phyloP scores from a whole-genome alignment of 140 eudicot genomes.

The Erigeron philadelphicus region DNA sequence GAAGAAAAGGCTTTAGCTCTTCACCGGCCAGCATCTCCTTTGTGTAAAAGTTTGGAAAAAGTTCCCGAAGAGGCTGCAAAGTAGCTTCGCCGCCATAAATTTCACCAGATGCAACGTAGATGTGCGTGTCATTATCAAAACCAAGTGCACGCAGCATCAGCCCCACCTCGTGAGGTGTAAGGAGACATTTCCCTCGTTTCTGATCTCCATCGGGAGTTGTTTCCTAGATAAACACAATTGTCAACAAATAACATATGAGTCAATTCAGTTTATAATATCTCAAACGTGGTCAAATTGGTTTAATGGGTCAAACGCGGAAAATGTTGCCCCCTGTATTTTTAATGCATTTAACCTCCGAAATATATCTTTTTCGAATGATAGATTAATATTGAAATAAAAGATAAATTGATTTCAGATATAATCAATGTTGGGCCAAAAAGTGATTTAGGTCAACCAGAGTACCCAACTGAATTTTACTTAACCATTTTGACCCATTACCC shows the following conservation, averaged over 20 bases:
- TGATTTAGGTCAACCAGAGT: background rate
- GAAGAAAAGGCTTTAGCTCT: slow-evolving; percentile 54
- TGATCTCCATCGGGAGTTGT: slow-evolving; percentile 74
- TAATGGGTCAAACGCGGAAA: background rate
- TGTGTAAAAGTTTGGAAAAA: slow-evolving; percentile 68
- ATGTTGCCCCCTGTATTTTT: background rate
- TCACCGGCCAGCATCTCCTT: slow-evolving; percentile 60
- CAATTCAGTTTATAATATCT: background rate
- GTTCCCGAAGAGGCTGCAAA: slow-evolving; percentile 59
- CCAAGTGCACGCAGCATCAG: slow-evolving; percentile 83
- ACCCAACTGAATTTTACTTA: background rate
- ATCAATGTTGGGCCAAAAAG: background rate
- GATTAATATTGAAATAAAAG: background rate
- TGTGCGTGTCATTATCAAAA: slow-evolving; percentile 56
- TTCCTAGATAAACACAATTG: slow-evolving; percentile 40
- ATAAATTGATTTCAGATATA: background rate
- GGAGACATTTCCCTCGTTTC: slow-evolving; percentile 82
- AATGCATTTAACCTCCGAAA: background rate
- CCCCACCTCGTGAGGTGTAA: slow-evolving; percentile 92
- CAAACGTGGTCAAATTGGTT: background rate
- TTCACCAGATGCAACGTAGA: slow-evolving; percentile 94
- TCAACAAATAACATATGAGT: slow-evolving; percentile 11
- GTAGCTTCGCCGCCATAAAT: slow-evolving; percentile 96
- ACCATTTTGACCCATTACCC: background rate
- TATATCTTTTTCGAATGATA: background rate